phyloP scores from a whole-genome alignment of 352 stramenopile species.

The Pythium myriotylum region DNA sequence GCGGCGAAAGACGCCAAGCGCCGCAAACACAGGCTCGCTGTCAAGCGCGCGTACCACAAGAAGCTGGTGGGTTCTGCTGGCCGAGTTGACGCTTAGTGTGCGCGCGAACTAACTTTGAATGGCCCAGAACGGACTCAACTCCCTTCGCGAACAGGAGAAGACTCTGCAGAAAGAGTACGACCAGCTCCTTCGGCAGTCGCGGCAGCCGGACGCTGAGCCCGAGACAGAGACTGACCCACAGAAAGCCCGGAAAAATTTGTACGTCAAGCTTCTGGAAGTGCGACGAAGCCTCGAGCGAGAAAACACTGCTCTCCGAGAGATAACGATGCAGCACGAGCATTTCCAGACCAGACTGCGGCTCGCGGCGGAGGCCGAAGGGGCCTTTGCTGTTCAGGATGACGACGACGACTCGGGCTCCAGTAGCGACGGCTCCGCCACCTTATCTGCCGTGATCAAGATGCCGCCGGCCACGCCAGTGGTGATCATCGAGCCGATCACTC shows the following conservation, averaged over 20 bases:
- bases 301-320: constrained; percentile 31
- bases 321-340: constrained; percentile 30
- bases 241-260: constrained; percentile 19
- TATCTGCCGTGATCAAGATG: constrained; percentile 13
- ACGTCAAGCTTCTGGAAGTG: constrained; percentile 34
- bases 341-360: constrained; percentile 35
- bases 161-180: constrained; percentile 38
- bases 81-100: not conserved
- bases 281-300: constrained; percentile 35
- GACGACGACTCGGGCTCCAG: constrained; percentile 22
- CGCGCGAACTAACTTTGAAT: not conserved
- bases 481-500: constrained; percentile 12
- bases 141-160: constrained; percentile 33
- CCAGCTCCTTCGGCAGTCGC: not conserved
- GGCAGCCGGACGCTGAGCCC: not conserved
- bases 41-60: constrained; percentile 41
- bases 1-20: constrained; percentile 10
- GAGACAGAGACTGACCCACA: not conserved
- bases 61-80: constrained; percentile 25
- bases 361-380: not conserved
- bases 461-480: constrained; percentile 6
- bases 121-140: constrained; percentile 34
- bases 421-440: constrained; percentile 1
- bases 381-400: constrained; percentile 9
- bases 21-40: constrained; percentile 30